Base-by-base conservation (phyloP, 495 filamentous ascomycete genomes). In the Penicillium canariense region DNA sequence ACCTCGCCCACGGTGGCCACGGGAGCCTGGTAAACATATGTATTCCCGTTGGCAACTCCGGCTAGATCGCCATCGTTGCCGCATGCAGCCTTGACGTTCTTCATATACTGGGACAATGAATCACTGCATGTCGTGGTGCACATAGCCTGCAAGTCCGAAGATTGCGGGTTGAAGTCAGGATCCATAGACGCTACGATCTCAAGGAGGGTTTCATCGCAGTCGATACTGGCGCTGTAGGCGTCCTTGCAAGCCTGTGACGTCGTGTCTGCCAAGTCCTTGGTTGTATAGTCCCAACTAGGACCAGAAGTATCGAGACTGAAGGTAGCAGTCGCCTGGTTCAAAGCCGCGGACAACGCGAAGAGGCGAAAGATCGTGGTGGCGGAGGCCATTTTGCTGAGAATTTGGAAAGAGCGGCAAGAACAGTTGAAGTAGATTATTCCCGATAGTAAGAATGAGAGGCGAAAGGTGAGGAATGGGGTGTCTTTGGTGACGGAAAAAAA, bases 221-320 rank as follows among this genome's bases (percentile, higher is more conserved):
- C 32, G 50, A 68, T 70, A 30, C 42, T 58, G 40, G 68, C 60
- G 39, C 65, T 67, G 48, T 68, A 70, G 26, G 68, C 68, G 2
- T 65, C 57, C 44, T 68, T 68, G 57, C 65, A 70, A 45, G 55
- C 46, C 43, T 66, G 57, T 7, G 68, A 70, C 0, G 68, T 70
- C 1, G 60, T 61, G 43, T 49, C 48, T 42, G 61, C 63, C 9
- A 70, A 39, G 48, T 62, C 58, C 42, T 56, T 52, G 32, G 62
- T 63, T 28, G 67, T 68, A 32, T 70, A 70, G 42, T 57, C 58
- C 65, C 63, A 68, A 55, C 55, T 58, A 4, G 56, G 55, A 25
- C 58, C 61, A 15, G 40, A 42, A 28, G 47, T 60, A 34, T 66
- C 50, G 30, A 70, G 63, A 20, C 53, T 68, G 60, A 69, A 68